Evolutionary conservation across 352 stramenopile species (phyloP).

Genomic region (Phytophthora nicotianae): DNA sequence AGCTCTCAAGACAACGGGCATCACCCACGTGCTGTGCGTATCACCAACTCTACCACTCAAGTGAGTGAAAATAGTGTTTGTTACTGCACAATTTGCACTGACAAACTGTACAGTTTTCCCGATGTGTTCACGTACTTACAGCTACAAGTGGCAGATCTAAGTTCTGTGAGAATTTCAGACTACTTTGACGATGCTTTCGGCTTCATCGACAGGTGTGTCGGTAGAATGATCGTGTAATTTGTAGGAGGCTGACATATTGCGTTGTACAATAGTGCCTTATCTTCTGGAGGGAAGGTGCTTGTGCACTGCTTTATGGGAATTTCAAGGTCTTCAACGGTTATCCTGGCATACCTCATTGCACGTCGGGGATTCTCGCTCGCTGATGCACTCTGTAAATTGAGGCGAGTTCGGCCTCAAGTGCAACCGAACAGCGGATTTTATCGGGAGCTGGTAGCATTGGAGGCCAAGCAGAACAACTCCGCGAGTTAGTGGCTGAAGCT

Average conservation of each 20-base stretch:
- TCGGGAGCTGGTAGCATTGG: constrained; percentile 46
- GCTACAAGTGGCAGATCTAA: constrained; percentile 55
- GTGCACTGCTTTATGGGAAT: constrained; percentile 80
- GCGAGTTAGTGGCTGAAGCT: too few relatives aligned
- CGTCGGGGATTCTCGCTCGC: constrained; percentile 40
- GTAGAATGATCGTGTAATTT: background rate
- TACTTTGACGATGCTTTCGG: constrained; percentile 51
- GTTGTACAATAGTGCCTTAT: constrained; percentile 37
- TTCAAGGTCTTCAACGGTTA: constrained; percentile 69
- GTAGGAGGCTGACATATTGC: background rate
- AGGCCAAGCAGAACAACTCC: constrained; percentile 31
- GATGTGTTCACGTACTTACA: constrained; percentile 60
- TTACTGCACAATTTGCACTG: background rate
- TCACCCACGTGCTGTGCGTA: constrained; percentile 72
- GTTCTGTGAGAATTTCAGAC: constrained; percentile 39
- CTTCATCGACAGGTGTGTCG: constrained; percentile 68
- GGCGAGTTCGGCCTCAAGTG: constrained; percentile 54
- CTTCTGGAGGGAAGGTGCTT: constrained; percentile 53
- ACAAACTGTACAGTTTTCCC: constrained; percentile 40
- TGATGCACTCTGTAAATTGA: constrained; percentile 48
- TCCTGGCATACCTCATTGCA: constrained; percentile 70
- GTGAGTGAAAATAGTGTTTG: constrained; percentile 29
- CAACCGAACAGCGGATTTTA: constrained; percentile 77
- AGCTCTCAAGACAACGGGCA: constrained; percentile 39
- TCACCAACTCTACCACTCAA: constrained; percentile 44